Conservation (phyloP, 2,329 filamentous ascomycete species). For the Fusarium sp. region DNA sequence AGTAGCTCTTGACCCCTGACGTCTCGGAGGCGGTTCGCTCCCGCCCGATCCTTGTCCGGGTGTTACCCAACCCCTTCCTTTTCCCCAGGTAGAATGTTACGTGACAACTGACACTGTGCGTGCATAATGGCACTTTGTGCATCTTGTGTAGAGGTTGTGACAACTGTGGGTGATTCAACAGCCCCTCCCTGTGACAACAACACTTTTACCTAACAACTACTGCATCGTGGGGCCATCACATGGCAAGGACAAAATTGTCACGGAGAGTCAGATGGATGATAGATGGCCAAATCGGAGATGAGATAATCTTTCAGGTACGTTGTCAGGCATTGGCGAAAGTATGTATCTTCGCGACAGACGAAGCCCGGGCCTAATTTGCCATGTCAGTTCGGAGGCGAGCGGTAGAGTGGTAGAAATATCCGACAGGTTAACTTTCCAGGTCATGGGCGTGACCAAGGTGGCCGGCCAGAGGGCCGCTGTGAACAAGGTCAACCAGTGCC, state of each 20-base stretch:
- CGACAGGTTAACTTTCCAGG: neutral
- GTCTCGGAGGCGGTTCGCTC: neutral
- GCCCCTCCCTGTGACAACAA: neutral
- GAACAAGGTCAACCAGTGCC: neutral
- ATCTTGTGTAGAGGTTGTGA: neutral
- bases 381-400: neutral
- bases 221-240: neutral
- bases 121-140: neutral
- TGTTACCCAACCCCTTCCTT: neutral
- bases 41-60: neutral
- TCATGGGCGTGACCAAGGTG: slow-evolving; percentile 11
- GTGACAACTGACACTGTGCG: neutral
- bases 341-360: slow-evolving; percentile 20
- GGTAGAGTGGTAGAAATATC: neutral
- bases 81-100: neutral
- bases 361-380: slow-evolving; percentile 13
- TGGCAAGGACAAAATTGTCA: neutral
- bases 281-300: neutral
- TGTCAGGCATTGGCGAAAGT: slow-evolving; percentile 26
- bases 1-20: neutral
- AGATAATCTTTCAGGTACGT: neutral
- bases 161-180: neutral
- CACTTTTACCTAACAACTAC: neutral
- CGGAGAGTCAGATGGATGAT: neutral
- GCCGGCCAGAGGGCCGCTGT: slow-evolving; percentile 3